Percentiles rank a stretch among this genome's conserved stretches.
Evolutionary conservation across 768 basidiomycete species (phyloP).

Genomic region (Tulasnella sp.): DNA sequence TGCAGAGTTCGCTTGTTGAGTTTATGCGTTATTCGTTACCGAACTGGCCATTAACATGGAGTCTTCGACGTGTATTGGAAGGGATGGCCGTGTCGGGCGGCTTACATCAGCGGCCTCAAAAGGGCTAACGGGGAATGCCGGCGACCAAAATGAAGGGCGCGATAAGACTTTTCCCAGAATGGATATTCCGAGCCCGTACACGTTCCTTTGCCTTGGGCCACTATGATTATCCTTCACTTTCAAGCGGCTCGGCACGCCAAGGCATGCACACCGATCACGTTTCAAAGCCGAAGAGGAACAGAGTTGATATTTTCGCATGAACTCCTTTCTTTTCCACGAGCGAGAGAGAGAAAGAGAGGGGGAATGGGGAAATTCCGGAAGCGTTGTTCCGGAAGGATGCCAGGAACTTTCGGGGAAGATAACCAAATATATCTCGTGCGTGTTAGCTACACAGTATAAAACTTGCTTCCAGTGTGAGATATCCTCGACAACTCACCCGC

Average conservation of each 20-base stretch:
- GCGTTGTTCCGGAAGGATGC: background rate
- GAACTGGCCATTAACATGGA: background rate
- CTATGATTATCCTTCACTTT: background rate
- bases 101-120: background rate
- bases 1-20: no score
- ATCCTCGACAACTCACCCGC: background rate
- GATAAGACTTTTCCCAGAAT: constrained; percentile 3
- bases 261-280: background rate
- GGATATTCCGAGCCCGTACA: background rate
- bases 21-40: background rate
- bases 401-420: background rate
- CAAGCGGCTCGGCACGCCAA: background rate
- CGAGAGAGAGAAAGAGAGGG: background rate
- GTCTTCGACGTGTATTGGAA: background rate
- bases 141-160: background rate
- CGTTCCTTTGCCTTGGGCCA: background rate
- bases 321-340: background rate
- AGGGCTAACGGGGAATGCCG: background rate
- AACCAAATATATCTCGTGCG: constrained; percentile 8
- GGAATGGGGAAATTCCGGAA: background rate
- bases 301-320: background rate
- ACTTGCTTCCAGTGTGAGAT: background rate
- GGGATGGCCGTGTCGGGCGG: background rate
- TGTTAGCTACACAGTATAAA: background rate
- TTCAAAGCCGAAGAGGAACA: background rate